Base-by-base conservation (phyloP, 371 early-diverging fungal species). In the Synchytrium microbalum region DNA sequence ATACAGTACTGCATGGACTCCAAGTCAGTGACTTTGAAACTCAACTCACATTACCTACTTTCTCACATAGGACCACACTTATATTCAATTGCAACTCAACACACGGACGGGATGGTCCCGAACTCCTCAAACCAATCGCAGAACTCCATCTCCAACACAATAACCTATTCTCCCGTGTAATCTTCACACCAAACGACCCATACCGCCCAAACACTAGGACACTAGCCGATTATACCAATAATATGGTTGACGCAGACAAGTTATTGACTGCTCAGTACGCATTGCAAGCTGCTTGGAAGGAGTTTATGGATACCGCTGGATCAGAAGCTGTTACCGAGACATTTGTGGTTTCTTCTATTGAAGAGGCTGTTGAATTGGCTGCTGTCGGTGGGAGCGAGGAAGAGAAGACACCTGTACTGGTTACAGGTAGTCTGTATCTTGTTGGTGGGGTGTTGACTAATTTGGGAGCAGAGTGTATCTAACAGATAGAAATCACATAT, bases 381-480 rank as follows among this genome's bases (percentile, higher is more conserved):
- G 73, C 80, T 46, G 46, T 38, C 5, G 46, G 72, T 70, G 27
- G 5, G 32, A 28, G 29, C 33, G 65, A 74, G 56, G 67, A 73
- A 59, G 66, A 61, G n/a, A 69, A 75, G 25, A 60, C 62, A 30
- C 56, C 85, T 54, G 90, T 92, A 0, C 72, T 97, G 46, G 90
- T 88, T 28, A 95, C 96, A 0, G 98, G 98, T n/a, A 92, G 93
- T 71, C 71, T 97, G 66, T 90, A 94, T 66, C 78, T 97, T 70
- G 89, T 95, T 13, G 98, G 98, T 31, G 90, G 89, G 24, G 82
- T 88, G 1, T 75, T 93, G 64, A 86, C 84, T 28, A 84, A 83
- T 19, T 73, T 89, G 3, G 84, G 70, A 32, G 75, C 72, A 3
- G 59, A 55, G 19, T 38, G 46, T 5, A 5, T 38, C 46, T 38